Conservation (phyloP, 495 filamentous ascomycete genomes). For the Neurospora sp. region DNA sequence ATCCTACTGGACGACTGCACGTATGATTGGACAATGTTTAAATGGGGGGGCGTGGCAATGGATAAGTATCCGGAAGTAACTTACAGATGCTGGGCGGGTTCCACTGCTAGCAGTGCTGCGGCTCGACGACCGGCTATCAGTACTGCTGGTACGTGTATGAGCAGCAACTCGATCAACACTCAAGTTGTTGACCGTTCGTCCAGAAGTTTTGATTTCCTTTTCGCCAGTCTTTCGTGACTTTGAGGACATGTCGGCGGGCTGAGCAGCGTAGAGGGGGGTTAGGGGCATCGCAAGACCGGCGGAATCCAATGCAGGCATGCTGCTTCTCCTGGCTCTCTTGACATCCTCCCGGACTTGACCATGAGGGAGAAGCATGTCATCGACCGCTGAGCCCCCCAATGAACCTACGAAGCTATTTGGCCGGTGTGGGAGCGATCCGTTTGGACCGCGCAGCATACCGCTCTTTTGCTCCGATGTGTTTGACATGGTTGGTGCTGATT, state of each 20-base stretch:
- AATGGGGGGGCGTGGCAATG: constrained; percentile 1
- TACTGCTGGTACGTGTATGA: constrained; percentile 29
- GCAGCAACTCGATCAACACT: constrained; percentile 10
- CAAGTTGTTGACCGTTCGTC: constrained; percentile 11
- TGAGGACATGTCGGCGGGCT: constrained; percentile 11
- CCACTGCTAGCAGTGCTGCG: constrained; percentile 28
- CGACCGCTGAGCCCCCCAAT: constrained; percentile 28
- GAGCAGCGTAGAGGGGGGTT: constrained; percentile 29
- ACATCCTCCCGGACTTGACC: constrained; percentile 47
- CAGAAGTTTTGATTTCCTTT: constrained; percentile 25
- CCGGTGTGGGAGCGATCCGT: constrained; percentile 19
- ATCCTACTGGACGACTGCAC: constrained; percentile 8
- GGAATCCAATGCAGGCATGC: constrained; percentile 71
- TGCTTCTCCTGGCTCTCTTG: constrained; percentile 71
- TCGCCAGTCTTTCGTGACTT: constrained; percentile 20
- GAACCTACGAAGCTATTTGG: constrained; percentile 37
- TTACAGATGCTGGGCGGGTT: constrained; percentile 36
- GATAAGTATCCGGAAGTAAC: constrained; percentile 11
- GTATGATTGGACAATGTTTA: constrained; percentile 31
- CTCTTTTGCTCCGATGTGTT: constrained; percentile 18
- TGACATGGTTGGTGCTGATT: constrained; percentile 19
- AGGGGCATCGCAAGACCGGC: constrained; percentile 36
- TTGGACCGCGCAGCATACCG: constrained; percentile 17
- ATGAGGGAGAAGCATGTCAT: constrained; percentile 44
- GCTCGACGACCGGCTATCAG: constrained; percentile 34